Conservation (phyloP, 116 monocot genomes). For the Trichopus zeylanicus region DNA sequence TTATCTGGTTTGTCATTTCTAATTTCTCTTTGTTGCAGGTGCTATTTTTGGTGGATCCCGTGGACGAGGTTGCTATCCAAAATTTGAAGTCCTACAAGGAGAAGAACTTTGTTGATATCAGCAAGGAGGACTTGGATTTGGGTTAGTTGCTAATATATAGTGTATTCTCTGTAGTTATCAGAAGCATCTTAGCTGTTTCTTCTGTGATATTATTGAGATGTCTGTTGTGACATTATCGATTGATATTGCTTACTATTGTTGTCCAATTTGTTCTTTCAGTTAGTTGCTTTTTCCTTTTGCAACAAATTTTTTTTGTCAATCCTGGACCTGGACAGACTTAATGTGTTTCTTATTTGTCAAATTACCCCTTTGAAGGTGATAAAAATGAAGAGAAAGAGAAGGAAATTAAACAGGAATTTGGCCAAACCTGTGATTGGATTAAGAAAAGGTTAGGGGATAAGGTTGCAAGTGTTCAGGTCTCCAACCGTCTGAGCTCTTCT, state of each 20-base stretch:
- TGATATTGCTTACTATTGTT: no score
- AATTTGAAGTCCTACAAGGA: conserved; percentile 92
- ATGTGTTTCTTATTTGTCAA: background rate
- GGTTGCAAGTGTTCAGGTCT: conserved; percentile 84
- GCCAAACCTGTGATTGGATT: conserved; percentile 86
- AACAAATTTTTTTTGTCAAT: background rate
- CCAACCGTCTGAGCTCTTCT: conserved; percentile 73
- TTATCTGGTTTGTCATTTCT: background rate
- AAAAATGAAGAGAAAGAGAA: conserved; percentile 90
- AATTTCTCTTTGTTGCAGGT: conserved; percentile 39
- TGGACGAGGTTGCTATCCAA: conserved; percentile 89
- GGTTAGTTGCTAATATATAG: conserved; percentile 41
- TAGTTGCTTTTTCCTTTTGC: background rate
- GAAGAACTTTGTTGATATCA: conserved; percentile 94
- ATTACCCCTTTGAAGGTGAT: conserved; percentile 49
- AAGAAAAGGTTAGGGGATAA: conserved; percentile 87
- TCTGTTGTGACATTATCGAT: no score
- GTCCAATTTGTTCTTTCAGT: background rate
- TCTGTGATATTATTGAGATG: no score
- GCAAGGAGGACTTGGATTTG: conserved; percentile 94
- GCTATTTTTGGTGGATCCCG: conserved; percentile 81
- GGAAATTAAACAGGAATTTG: conserved; percentile 82
- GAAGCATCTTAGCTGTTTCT: no score
- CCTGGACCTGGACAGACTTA: no score
- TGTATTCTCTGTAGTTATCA: background rate